A percentile compares a stretch with the other conserved stretches of the same genome.
These are phyloP conservation scores for Monilinia vaccinii-corymbosi DNA, from an alignment of 2,329 filamentous ascomycete species.

Conservation along the genomic window DNA sequence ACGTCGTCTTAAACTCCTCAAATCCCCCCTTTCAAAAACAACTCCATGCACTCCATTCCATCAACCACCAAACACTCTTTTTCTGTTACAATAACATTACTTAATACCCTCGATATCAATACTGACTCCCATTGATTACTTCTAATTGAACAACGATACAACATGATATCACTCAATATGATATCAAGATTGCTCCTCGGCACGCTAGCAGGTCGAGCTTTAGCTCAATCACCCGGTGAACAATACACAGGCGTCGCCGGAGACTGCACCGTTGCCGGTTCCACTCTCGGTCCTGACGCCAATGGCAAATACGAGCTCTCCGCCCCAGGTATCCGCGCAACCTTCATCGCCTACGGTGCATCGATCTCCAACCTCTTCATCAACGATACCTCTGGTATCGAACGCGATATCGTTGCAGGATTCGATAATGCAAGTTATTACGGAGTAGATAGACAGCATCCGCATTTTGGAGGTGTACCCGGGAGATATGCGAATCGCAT, in stretches of 20 bases:
- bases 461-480: conserved; percentile 63
- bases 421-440: conserved; percentile 72
- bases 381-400: conserved; percentile 56
- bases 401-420: conserved; percentile 62
- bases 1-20: background rate
- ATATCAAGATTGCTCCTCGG: background rate
- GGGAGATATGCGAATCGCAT: conserved; percentile 77
- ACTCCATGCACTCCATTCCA: background rate
- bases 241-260: conserved; percentile 21
- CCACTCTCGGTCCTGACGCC: conserved; percentile 36
- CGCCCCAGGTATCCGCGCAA: conserved; percentile 55
- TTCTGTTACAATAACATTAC: background rate
- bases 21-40: background rate
- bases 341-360: conserved; percentile 68
- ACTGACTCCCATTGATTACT: background rate
- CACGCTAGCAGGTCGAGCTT: conserved; percentile 3
- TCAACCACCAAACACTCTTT: background rate
- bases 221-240: conserved; percentile 18
- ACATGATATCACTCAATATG: background rate
- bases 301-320: conserved; percentile 65
- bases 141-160: background rate
- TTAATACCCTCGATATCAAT: background rate
- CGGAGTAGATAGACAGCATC: conserved; percentile 52
- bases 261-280: conserved; percentile 21
- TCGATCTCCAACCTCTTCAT: conserved; percentile 64